Percentiles rank a stretch among this genome's conserved stretches.
These are phyloP conservation scores for Linderniella brevidens DNA, from an alignment of 257 asterid species.

Conservation along the genomic window DNA sequence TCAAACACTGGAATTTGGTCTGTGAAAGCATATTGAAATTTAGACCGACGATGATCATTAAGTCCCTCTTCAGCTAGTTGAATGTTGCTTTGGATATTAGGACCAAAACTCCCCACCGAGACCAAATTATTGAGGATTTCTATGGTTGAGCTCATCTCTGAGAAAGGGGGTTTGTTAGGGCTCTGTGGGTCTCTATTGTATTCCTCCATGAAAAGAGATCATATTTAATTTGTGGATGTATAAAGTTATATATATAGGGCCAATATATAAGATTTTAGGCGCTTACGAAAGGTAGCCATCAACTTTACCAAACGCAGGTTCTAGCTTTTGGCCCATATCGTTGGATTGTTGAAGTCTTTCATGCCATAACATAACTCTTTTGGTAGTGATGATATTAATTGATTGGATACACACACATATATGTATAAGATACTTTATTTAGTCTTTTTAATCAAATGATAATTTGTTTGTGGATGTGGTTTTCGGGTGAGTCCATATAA, in stretches of 20 bases:
- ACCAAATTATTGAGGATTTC: slow-evolving; percentile 26
- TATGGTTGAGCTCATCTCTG: slow-evolving; percentile 20
- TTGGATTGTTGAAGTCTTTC: neutral
- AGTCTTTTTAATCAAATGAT: too few species aligned
- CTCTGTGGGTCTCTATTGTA: slow-evolving; percentile 17
- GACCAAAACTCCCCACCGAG: slow-evolving; percentile 22
- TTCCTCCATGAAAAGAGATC: slow-evolving; percentile 20
- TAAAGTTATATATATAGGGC: slow-evolving; percentile 2
- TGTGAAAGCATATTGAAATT: slow-evolving; percentile 16
- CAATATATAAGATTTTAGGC: slow-evolving; percentile 19
- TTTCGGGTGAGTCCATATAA: too few species aligned
- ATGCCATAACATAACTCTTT: slow-evolving; percentile 2
- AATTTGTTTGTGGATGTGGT: too few species aligned
- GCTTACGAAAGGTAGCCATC: slow-evolving; percentile 12
- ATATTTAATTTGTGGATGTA: slow-evolving; percentile 8
- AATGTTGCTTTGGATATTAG: slow-evolving; percentile 20
- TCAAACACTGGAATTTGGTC: slow-evolving; percentile 18
- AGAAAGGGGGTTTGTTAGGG: slow-evolving; percentile 22
- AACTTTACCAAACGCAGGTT: slow-evolving; percentile 12
- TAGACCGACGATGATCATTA: slow-evolving; percentile 19
- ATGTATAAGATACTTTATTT: too few species aligned
- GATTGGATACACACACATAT: too few species aligned
- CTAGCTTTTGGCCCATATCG: slow-evolving; percentile 17
- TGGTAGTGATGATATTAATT: slow-evolving; percentile 18
- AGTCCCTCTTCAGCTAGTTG: slow-evolving; percentile 16